Base-by-base conservation (phyloP, 179 eudicot genomes). In the Camellia oleifera region DNA sequence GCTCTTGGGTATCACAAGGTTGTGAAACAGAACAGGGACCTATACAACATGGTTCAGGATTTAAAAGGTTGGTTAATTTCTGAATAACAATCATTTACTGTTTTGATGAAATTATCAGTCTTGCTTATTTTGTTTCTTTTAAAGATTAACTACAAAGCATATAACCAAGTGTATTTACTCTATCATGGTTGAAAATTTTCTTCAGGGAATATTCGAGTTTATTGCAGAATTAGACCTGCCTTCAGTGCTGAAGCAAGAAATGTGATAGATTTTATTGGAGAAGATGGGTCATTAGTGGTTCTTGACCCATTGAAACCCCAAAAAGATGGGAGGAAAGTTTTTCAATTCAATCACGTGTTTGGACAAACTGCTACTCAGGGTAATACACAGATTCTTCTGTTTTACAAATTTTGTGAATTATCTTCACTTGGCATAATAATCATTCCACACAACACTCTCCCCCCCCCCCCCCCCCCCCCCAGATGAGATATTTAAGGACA, bases 161-260 rank as follows among this genome's bases (percentile, higher is more conserved):
- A 46, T 15, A 46, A n/a, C 32, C 23, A 69, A 54, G 17, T 12
- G 11, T n/a, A 2, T 9, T 72, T 23, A 72, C 15, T 0, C 60
- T 61, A 14, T 53, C 42, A 3, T 42, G 7, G 52, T 52, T 74
- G 58, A 70, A 73, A 23, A 56, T 76, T 32, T 71, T 77, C 83
- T 88, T 72, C 90, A 96, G 99, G 99, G 82, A 94, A 89, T 82
- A 87, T 96, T 79, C 84, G 97, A 86, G 99, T 96, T 64, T 94
- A 88, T 86, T 96, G 98, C 87, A 90, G 97, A 85, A 86, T 96
- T 76, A 89, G 93, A 80, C 98, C 99, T 32, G 40, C 40, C 40
- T 32, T 32, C 40, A 32, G 84, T 84, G 64, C 80, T 65, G 84
- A 88, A 79, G 89, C 89, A 66, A 90, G 76, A 80, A 86, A 74